Percentiles rank a stretch among this genome's conserved stretches.
phyloP scores from a whole-genome alignment of 1,139 yeast genomes.

The Zhuliangozyma blackwelliae region DNA sequence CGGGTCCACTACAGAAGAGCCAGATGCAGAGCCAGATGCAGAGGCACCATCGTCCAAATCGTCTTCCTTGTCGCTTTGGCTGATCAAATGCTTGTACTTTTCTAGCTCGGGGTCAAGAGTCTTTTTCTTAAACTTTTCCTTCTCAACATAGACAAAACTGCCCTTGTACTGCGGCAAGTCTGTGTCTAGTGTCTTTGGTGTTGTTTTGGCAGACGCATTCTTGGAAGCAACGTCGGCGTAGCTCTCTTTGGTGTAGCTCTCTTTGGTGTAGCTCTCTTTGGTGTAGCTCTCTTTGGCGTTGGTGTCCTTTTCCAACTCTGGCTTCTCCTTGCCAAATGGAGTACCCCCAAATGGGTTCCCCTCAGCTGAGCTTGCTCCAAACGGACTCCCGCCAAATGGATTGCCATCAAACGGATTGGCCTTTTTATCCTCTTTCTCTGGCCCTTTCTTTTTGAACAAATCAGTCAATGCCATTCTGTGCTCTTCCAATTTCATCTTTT shows the following conservation, averaged over 20 bases:
- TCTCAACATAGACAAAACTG: slow-evolving; percentile 63
- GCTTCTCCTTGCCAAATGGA: slow-evolving; percentile 22
- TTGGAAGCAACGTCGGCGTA: slow-evolving; percentile 24
- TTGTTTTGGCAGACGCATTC: slow-evolving; percentile 11
- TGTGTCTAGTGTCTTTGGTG: slow-evolving; percentile 9
- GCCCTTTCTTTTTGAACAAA: slow-evolving; percentile 42
- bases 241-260: slow-evolving; percentile 13
- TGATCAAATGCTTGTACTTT: slow-evolving; percentile 47
- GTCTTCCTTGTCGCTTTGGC: slow-evolving; percentile 28
- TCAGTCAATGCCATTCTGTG: slow-evolving; percentile 41
- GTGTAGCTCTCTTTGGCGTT: slow-evolving; percentile 6
- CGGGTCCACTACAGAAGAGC: slow-evolving; percentile 18
- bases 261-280: slow-evolving; percentile 23
- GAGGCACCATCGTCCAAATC: slow-evolving; percentile 5
- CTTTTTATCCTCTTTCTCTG: slow-evolving; percentile 12
- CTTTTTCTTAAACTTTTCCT: slow-evolving; percentile 48
- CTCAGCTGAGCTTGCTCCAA: slow-evolving; percentile 26
- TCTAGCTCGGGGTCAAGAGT: slow-evolving; percentile 38
- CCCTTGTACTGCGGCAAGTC: slow-evolving; percentile 56
- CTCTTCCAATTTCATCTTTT: slow-evolving; percentile 37
- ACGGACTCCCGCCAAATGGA: slow-evolving; percentile 18
- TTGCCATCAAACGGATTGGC: slow-evolving; percentile 31
- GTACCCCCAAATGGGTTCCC: slow-evolving; percentile 25
- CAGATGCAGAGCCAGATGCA: neutral
- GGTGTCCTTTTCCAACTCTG: slow-evolving; percentile 7